phyloP scores from a whole-genome alignment of 1,284 basidiomycete species.

The Cutaneotrichosporon mucoides region DNA sequence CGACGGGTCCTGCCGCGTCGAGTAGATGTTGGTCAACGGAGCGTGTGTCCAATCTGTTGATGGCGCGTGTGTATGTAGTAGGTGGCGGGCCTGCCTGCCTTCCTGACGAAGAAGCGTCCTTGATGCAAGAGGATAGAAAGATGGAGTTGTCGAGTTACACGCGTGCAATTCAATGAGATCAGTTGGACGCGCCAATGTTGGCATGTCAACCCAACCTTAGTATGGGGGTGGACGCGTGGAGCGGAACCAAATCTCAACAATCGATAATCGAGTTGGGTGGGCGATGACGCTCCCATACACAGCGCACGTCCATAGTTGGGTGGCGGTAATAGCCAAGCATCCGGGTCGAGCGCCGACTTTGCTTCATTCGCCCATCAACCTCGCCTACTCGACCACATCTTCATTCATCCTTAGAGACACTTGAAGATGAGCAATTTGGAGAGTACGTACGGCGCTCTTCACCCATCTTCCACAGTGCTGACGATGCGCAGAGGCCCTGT shows the following conservation, averaged over 20 bases:
- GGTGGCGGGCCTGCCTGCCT: neutral
- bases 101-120: no score
- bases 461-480: neutral
- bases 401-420: neutral
- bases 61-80: no score
- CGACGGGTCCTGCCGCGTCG: neutral
- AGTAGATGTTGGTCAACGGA: neutral
- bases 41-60: no score
- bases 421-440: constrained; percentile 76
- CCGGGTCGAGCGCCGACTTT: neutral
- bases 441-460: constrained; percentile 58
- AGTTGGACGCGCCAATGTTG: no score
- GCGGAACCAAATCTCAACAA: neutral
- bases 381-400: no score
- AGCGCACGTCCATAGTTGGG: neutral
- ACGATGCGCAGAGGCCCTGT: constrained; percentile 71
- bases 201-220: no score
- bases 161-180: no score
- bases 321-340: neutral
- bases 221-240: neutral
- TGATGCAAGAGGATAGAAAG: neutral
- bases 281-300: neutral
- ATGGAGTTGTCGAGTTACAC: neutral
- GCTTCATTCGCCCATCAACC: no score
- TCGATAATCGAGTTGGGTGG: neutral